Evolutionary conservation across 129 eudicot genomes (phyloP), one percentile per base, ranked within the genome.

Genomic region (Pseudognaphalium luteoalbum): DNA sequence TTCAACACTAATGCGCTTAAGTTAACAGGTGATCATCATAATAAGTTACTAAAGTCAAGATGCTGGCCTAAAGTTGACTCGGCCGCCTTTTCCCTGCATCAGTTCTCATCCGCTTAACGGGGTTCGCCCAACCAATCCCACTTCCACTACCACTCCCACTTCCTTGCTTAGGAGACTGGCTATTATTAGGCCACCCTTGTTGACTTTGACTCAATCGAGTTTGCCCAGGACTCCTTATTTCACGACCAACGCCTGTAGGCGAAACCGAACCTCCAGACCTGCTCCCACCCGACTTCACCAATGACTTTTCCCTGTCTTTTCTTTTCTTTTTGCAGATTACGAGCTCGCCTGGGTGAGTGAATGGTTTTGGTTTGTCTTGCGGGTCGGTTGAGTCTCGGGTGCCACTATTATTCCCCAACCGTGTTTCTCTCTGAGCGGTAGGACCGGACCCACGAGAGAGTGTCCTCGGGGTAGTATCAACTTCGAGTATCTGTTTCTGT

Each of bases 241-340:
- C 81, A 11, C 87, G 93, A 44, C 86, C 85, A 35, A 83, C 39
- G 0, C 69, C 44, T 16, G 39, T 32, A 30, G 97, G 91, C 8
- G 96, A 88, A n/a, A 85, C 86, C 0, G 89, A 91, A 6, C 93
- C 88, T 16, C 78, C 85, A 35, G 89, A 83, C 47, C 81, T 82
- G 62, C 50, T 86, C 70, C 96, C 54, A 47, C 54, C 92, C 0
- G 88, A 50, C 72, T 80, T 87, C 8, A 77, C 80, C 20, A 81
- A 65, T 4, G 90, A 80, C 74, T 94, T 94, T 62, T 94, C 97
- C 75, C 97, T 75, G 44, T 94, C 98, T 75, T 91, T 94, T 71
- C 98, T 86, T 83, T 91, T 94, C 89, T 87, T 89, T 79, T 94
- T 94, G 88, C 96, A 88, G 51, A 88, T 89, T 6, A 94, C 98